Base-by-base conservation (phyloP, 805 yeast species). In the Pichia gijzeniarum region DNA sequence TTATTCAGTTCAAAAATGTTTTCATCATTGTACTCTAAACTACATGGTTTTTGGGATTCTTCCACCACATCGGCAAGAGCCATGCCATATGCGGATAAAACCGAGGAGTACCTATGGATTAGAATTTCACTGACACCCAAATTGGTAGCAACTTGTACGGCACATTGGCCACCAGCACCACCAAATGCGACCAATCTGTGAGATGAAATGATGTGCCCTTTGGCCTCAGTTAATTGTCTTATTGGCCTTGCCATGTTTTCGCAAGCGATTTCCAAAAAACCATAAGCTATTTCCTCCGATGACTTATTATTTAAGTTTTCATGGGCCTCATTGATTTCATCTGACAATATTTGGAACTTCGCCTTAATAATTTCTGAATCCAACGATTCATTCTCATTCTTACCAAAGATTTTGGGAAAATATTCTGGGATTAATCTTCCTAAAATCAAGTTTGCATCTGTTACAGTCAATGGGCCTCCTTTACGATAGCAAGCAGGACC, bases 111-210 rank as follows among this genome's bases (percentile, higher is more conserved):
- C 59, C 82, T 76, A 64, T 88, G 95, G 21, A 85, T 80, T 30
- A 86, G 63, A 7, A 88, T 84, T 25, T 78, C 76, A 12, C 69
- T 61, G 40, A 88, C 83, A 8, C 89, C 89, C 49, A 88, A 69
- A 21, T 75, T 72, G 47, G 76, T 71, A 1, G 95, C 95, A 31
- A 88, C 80, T 9, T 85, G 80, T 40, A 77, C 80, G 2, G 93
- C 90, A 62, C 85, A 90, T 64, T 88, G 96, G 8, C 96, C 96
- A 44, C 96, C 96, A 21, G 95, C 95, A 40, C 96, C 96, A 39
- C 96, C 96, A 65, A 88, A 88, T 2, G 91, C 75, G 1, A 89
- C 95, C 48, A 88, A 65, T 47, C 82, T 67, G 60, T 88, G 95
- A 10, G 74, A 68, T 9, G 83, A 60, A 0, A 80, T 72, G 35